Base-by-base conservation (phyloP, 164 flowering plant species). In the Aristolochia fimbriata region DNA sequence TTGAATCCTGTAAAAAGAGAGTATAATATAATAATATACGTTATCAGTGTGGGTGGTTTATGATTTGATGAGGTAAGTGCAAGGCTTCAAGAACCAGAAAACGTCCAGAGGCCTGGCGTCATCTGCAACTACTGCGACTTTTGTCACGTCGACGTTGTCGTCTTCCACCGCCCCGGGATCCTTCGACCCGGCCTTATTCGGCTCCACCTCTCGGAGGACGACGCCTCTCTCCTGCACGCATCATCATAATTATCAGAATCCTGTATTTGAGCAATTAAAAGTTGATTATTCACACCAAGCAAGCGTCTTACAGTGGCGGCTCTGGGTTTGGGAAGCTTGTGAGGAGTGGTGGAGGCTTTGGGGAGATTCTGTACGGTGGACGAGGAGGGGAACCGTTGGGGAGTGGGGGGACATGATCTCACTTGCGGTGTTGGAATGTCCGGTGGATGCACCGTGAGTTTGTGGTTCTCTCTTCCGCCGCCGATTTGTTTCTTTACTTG, bases 41-140 rank as follows among this genome's bases (percentile, higher is more conserved):
- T 27, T 2, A 27, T 27, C 30, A 2, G 30, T 5, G 30, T 27
- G 30, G 30, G 30, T 5, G 30, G 2, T 3, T 37, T 7, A 37
- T 47, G 19, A 45, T 59, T 67, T 51, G 68, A 65, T 62, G 62
- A 52, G 82, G 64, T 49, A 76, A 51, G 87, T 76, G 77, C 92
- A 86, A 50, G 92, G 93, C 78, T 86, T 86, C 48, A 83, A 65
- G 70, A 86, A 80, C 93, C 93, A 83, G 59, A 82, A 78, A 24
- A 86, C 65, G 59, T 84, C 89, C 64, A 81, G 37, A 15, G 76
- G 45, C 71, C 68, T 76, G 21, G 68, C 71, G 65, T 74, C 73
- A 33, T 37, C 76, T 58, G 48, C 45, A 13, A 69, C 57, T 21
- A 21, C 45, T 11, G 70, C 52, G 19, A 62, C 59, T 14, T 51